phyloP scores from a whole-genome alignment of 169 alveolate species.

The Cryptosporidium ubiquitum region DNA sequence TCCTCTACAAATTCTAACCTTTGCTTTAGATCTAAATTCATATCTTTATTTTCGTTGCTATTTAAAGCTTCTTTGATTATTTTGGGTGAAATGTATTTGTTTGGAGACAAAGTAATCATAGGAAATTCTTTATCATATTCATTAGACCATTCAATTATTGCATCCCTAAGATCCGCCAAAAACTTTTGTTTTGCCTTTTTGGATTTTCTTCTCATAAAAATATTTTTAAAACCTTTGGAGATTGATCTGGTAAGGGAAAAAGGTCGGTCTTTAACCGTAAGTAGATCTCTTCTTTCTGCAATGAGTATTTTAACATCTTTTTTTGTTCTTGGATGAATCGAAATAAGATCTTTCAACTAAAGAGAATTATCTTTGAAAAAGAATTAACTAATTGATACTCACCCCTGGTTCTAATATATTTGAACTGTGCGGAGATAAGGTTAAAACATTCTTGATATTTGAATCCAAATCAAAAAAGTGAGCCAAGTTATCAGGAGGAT shows the following conservation, averaged over 20 bases:
- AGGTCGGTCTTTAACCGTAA: conserved; percentile 49
- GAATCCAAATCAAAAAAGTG: conserved; percentile 31
- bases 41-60: not conserved
- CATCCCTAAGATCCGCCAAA: conserved; percentile 8
- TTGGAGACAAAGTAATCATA: conserved; percentile 37
- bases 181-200: conserved; percentile 29
- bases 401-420: conserved; percentile 5
- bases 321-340: not conserved
- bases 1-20: conserved; percentile 23
- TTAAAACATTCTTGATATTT: not conserved
- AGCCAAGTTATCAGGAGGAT: conserved; percentile 19
- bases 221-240: conserved; percentile 55
- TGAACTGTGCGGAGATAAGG: not conserved
- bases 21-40: not conserved
- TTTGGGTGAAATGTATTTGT: not conserved
- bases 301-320: conserved; percentile 6
- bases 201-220: conserved; percentile 45
- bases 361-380: not conserved
- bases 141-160: conserved; percentile 39
- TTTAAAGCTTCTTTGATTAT: not conserved
- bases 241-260: conserved; percentile 50
- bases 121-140: conserved; percentile 50
- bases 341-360: conserved; percentile 24
- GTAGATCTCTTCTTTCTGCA: conserved; percentile 53
- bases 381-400: not conserved